Evolutionary conservation across 2,329 filamentous ascomycete genomes (phyloP).

Genomic region (Cadophora sp.): DNA sequence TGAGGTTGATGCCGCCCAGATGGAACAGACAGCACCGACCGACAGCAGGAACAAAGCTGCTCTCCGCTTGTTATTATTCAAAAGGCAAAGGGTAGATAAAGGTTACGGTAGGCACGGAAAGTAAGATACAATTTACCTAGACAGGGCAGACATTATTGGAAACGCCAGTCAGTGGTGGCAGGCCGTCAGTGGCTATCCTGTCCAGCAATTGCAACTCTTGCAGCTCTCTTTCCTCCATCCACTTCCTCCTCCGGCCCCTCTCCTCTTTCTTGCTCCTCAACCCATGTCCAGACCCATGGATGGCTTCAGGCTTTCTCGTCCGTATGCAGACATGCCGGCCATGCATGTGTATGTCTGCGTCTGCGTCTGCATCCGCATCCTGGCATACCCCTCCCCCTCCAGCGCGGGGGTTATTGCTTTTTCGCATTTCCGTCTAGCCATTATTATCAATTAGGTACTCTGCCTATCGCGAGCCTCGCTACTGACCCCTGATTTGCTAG

Average conservation of each 20-base stretch:
- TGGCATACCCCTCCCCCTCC: not conserved
- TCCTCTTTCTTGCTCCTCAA: not conserved
- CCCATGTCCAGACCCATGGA: not conserved
- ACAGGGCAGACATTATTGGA: too few relatives aligned
- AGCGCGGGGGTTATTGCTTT: conserved; percentile 25
- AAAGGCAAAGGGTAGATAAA: too few relatives aligned
- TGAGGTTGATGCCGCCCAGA: too few relatives aligned
- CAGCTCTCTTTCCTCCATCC: not conserved
- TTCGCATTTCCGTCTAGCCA: not conserved
- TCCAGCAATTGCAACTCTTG: not conserved
- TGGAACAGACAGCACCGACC: too few relatives aligned
- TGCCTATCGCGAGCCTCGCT: not conserved
- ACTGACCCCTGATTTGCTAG: conserved; percentile 9
- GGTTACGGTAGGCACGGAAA: too few relatives aligned
- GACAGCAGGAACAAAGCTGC: too few relatives aligned
- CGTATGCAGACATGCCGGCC: not conserved
- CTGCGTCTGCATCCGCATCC: not conserved
- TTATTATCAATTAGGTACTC: not conserved
- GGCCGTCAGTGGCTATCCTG: not conserved
- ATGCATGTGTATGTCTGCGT: not conserved
- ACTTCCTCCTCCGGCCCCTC: not conserved
- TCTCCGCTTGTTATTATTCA: too few relatives aligned
- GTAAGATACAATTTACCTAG: too few relatives aligned
- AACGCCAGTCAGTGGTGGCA: too few relatives aligned
- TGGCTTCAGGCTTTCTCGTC: not conserved